Evolutionary conservation across 2,329 filamentous ascomycete species (phyloP).

Genomic region (Fusarium domesticum): DNA sequence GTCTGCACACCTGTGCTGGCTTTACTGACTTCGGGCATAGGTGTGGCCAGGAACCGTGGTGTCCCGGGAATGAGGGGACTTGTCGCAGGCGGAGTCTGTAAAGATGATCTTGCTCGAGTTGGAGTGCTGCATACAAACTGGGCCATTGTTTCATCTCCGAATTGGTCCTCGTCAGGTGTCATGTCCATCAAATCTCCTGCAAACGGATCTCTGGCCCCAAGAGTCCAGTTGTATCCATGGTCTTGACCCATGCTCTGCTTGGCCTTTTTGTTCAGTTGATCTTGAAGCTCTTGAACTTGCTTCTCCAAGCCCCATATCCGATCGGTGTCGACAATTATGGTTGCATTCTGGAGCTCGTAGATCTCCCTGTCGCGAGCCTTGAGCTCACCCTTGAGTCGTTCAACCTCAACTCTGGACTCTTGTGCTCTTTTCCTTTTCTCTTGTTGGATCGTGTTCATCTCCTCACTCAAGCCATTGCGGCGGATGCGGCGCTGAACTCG

Average conservation of each 20-base stretch:
- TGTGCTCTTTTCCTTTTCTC: conserved; percentile 43
- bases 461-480: conserved; percentile 55
- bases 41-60: conserved; percentile 34
- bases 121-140: conserved; percentile 54
- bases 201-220: conserved; percentile 48
- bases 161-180: conserved; percentile 38
- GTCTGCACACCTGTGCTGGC: conserved; percentile 12
- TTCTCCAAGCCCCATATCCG: conserved; percentile 42
- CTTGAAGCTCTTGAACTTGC: conserved; percentile 38
- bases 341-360: conserved; percentile 49
- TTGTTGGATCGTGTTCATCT: conserved; percentile 52
- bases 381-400: conserved; percentile 47
- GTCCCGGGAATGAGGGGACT: conserved; percentile 43
- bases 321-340: conserved; percentile 47
- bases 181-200: conserved; percentile 43
- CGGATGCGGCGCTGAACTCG: conserved; percentile 56
- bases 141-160: conserved; percentile 50
- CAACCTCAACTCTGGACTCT: conserved; percentile 46
- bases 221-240: conserved; percentile 48
- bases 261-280: conserved; percentile 31
- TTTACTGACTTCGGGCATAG: conserved; percentile 11
- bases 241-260: conserved; percentile 21
- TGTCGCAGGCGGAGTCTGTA: conserved; percentile 55
- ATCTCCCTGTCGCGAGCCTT: conserved; percentile 52
- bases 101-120: conserved; percentile 42